Evolutionary conservation across 1,284 basidiomycete genomes (phyloP), one percentile per base, ranked within the genome.

Genomic region (Tylopilus sp.): DNA sequence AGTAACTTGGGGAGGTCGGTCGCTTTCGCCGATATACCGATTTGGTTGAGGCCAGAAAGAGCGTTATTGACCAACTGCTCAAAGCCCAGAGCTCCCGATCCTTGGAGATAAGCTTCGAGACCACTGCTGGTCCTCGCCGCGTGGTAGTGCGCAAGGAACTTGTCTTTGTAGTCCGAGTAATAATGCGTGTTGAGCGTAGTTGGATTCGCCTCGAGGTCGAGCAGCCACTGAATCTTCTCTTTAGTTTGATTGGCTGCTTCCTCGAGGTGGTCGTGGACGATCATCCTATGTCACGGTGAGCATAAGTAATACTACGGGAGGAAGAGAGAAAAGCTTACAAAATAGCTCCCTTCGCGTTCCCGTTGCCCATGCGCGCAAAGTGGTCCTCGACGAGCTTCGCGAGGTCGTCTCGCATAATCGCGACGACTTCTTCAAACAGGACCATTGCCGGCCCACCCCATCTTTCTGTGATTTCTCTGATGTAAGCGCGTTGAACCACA

Each of bases 111-210:
- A 1, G 45, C 5, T 10, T 66, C 50, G 2, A 79, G 53, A 1
- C 54, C 50, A 0, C 53, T 52, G 3, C 67, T 59, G 19, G 70
- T 66, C 18, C 77, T 70, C 7, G 65, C 63, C 0, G 60, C 71
- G 18, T 71, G 74, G 59, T 81, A 85, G 53, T 76, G 60, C 0
- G 69, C 54, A 0, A 83, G 48, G 54, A 82, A 84, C 45, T 85
- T 85, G 13, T 73, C 68, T 31, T 74, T 74, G 54, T 84, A 84
- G 53, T 81, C 74, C 0, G 64, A 38, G 4, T 81, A 74, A 43
- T 86, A 84, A 21, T 82, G 81, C 0, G 67, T 71, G 51, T 87
- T 87, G 10, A 82, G 64, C 0, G 78, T 81, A 28, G 75, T 79
- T 0, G 84, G 80, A 1, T 64, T 65, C 3, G 60, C 52, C 53